Evolutionary conservation across 352 stramenopile genomes (phyloP).

Genomic region (Phytophthora chlamydospora): DNA sequence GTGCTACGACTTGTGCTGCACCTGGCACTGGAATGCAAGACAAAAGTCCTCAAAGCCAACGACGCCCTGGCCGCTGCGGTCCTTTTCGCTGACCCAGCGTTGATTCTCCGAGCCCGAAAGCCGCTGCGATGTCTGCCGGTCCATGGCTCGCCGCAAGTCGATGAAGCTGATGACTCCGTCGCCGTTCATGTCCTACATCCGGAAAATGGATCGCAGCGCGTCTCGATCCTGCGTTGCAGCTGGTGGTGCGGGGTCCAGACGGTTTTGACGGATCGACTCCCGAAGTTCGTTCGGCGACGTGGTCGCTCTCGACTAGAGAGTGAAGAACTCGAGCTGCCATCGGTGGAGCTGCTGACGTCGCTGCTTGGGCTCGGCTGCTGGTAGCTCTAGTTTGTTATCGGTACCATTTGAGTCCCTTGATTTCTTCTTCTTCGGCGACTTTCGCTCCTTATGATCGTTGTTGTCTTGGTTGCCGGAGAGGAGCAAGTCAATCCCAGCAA

Average conservation of each 20-base stretch:
- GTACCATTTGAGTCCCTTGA: background rate
- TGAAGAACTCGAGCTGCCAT: background rate
- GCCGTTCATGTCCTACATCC: slow-evolving; percentile 56
- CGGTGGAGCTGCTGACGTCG: background rate
- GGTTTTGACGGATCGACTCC: background rate
- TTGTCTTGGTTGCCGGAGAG: background rate
- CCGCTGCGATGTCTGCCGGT: slow-evolving; percentile 13
- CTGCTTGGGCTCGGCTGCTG: background rate
- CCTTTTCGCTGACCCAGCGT: slow-evolving; percentile 60
- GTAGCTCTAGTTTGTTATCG: background rate
- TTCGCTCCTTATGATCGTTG: slow-evolving; percentile 4
- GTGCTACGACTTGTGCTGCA: slow-evolving; percentile 1
- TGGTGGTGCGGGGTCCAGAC: background rate
- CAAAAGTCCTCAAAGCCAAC: slow-evolving; percentile 56
- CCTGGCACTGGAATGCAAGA: slow-evolving; percentile 29
- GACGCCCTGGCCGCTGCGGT: slow-evolving; percentile 44
- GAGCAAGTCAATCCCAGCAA: slow-evolving; percentile 9
- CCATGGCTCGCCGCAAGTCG: slow-evolving; percentile 50
- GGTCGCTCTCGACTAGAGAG: background rate
- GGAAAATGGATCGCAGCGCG: slow-evolving; percentile 44
- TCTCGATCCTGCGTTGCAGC: slow-evolving; percentile 4
- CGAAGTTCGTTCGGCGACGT: background rate
- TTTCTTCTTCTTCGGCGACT: slow-evolving; percentile 2
- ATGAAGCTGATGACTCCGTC: slow-evolving; percentile 57
- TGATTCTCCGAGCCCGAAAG: slow-evolving; percentile 55